phyloP scores from a whole-genome alignment of 768 basidiomycete genomes.

The Russula abietina region DNA sequence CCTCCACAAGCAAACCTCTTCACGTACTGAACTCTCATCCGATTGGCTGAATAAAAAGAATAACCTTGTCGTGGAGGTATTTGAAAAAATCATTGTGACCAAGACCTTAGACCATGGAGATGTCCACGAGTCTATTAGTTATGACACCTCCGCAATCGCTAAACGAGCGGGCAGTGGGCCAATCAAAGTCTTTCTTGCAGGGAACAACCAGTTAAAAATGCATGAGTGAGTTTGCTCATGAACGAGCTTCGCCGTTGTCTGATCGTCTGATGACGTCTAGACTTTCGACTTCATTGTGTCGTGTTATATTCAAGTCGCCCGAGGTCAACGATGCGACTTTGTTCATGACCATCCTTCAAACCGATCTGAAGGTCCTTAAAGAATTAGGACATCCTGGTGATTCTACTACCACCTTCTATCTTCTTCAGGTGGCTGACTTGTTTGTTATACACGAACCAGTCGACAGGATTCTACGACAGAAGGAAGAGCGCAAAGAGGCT shows the following conservation, averaged over 20 bases:
- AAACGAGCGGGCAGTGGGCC: slow-evolving; percentile 46
- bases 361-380: slow-evolving; percentile 74
- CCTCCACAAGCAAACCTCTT: slow-evolving; percentile 79
- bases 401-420: slow-evolving; percentile 18
- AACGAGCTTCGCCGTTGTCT: background rate
- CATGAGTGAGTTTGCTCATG: slow-evolving; percentile 65
- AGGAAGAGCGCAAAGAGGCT: slow-evolving; percentile 28
- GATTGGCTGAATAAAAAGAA: slow-evolving; percentile 56
- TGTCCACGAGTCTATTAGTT: slow-evolving; percentile 45
- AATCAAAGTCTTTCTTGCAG: slow-evolving; percentile 71
- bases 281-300: slow-evolving; percentile 79
- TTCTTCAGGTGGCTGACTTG: slow-evolving; percentile 18
- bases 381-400: slow-evolving; percentile 81
- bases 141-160: slow-evolving; percentile 73
- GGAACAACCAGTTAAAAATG: slow-evolving; percentile 74
- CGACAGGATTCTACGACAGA: slow-evolving; percentile 83
- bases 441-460: slow-evolving; percentile 45
- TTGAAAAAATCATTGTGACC: slow-evolving; percentile 54
- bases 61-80: slow-evolving; percentile 68
- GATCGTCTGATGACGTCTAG: slow-evolving; percentile 35
- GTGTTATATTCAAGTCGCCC: slow-evolving; percentile 69
- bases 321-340: slow-evolving; percentile 83
- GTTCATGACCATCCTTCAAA: slow-evolving; percentile 93
- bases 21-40: slow-evolving; percentile 52
- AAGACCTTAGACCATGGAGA: slow-evolving; percentile 54